These are phyloP conservation scores for Neurospora intermedia DNA, from an alignment of 495 filamentous ascomycete species.

Conservation along the genomic window DNA sequence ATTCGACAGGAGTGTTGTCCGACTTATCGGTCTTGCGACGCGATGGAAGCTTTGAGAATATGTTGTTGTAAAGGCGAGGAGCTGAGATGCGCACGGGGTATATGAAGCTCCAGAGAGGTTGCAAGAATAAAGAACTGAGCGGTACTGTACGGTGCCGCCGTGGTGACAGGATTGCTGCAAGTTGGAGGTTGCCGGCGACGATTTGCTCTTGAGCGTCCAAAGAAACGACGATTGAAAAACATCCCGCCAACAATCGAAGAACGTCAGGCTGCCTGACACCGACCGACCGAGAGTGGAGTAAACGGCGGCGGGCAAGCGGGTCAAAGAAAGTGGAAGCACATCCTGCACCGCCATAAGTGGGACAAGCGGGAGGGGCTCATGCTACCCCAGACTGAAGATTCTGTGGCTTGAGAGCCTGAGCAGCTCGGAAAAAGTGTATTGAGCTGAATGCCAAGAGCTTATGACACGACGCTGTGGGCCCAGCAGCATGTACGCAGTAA, in stretches of 20 bases:
- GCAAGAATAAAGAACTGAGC: slow-evolving; percentile 1
- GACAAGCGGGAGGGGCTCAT: background rate
- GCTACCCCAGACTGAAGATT: background rate
- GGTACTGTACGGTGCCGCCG: background rate
- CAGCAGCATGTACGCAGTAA: background rate
- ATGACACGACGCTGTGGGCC: background rate
- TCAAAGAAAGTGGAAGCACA: background rate
- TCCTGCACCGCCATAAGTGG: background rate
- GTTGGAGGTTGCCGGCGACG: slow-evolving; percentile 5
- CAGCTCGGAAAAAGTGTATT: background rate
- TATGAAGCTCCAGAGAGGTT: slow-evolving; percentile 5
- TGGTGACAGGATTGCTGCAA: background rate
- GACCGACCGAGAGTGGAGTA: slow-evolving; percentile 1
- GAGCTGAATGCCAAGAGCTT: background rate
- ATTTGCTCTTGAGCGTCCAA: slow-evolving; percentile 3
- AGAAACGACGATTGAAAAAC: background rate
- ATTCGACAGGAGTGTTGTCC: slow-evolving; percentile 2
- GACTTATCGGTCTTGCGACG: background rate
- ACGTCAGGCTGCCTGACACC: slow-evolving; percentile 15
- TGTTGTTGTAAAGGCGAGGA: background rate
- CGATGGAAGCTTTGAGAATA: background rate
- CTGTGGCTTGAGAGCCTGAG: background rate
- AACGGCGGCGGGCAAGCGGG: background rate
- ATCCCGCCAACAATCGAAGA: slow-evolving; percentile 4
- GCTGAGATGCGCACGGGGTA: background rate